A percentile compares a stretch with the other conserved stretches of the same genome.
These are phyloP conservation scores for Claviceps citrina DNA, from an alignment of 2,329 filamentous ascomycete genomes.

Conservation along the genomic window DNA sequence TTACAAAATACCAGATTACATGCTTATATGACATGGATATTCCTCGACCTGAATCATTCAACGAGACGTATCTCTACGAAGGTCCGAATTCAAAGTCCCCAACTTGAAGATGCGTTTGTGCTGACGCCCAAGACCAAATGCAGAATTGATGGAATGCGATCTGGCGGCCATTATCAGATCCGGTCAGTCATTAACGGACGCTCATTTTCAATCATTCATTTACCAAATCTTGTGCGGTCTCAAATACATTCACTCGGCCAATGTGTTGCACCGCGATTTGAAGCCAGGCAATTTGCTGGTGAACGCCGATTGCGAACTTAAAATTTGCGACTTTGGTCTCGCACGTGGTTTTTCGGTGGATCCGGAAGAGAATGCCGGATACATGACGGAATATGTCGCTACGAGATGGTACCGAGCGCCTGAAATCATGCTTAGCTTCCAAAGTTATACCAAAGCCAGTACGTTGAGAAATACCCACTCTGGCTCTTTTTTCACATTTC, in stretches of 20 bases:
- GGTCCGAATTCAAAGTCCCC: constrained; percentile 32
- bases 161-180: constrained; percentile 94
- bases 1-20: constrained; percentile 55
- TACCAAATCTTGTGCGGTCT: constrained; percentile 98
- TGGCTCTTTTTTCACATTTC: not conserved
- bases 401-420: constrained; percentile 91
- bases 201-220: constrained; percentile 99
- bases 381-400: constrained; percentile 99
- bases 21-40: constrained; percentile 99
- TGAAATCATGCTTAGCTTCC: constrained; percentile 99
- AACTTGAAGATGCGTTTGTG: not conserved
- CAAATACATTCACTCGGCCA: constrained; percentile 98
- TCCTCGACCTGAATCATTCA: constrained; percentile 91
- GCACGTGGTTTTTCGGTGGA: constrained; percentile 94
- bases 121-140: not conserved
- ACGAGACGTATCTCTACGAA: constrained; percentile 97
- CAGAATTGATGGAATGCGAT: constrained; percentile 98
- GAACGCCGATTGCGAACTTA: constrained; percentile 97
- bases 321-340: constrained; percentile 96
- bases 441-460: constrained; percentile 99
- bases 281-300: constrained; percentile 96
- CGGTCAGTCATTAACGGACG: constrained; percentile 90
- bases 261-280: constrained; percentile 89
- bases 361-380: constrained; percentile 94
- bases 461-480: constrained; percentile 28